Base-by-base conservation (phyloP, 2,329 filamentous ascomycete genomes). In the Drechslerella dactyloides region DNA sequence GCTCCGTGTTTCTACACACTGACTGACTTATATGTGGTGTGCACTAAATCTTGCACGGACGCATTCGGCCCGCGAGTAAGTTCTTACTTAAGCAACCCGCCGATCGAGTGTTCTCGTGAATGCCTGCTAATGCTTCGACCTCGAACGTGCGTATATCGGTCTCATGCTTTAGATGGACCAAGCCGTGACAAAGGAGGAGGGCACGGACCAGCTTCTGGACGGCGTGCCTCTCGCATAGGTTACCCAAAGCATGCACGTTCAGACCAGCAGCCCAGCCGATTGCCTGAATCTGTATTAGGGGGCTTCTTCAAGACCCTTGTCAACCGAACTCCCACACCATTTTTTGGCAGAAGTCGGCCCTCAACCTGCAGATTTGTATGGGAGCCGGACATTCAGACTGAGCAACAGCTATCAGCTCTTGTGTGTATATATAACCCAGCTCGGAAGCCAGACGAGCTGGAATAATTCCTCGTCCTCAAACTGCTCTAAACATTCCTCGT, bases 261-360 rank as follows among this genome's bases (percentile, higher is more conserved):
- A 70, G 66, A 63, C 66, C 66, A 69, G 46, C 60, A 58, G 52
- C 58, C 63, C 65, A 69, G 65, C 65, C 66, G 66, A 70, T 63
- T 70, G 66, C 66, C 66, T 70, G 66, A 51, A 70, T 70, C 66
- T 64, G 66, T 70, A 70, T 70, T 70, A 70, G 66, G 66, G 66
- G 66, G 58, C 21, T 63, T 60, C 54, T 21, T 50, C 54, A 53
- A 63, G 54, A 70, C 66, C 66, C 66, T 70, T 70, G 66, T 70
- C 66, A 19, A 70, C 50, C 48, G 66, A 70, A 70, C 66, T 70
- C 66, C 66, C 66, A 70, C 66, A 70, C 66, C 66, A 70, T 63
- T 70, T 70, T 70, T 57, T 53, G 54, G 59, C 59, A 59, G 58
- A 50, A 62, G 44, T 62, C 58, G 58, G 53, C 33, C 58, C 44